Conservation (phyloP, 192 early-diverging fungal genomes). For the Coemansia sp. region DNA sequence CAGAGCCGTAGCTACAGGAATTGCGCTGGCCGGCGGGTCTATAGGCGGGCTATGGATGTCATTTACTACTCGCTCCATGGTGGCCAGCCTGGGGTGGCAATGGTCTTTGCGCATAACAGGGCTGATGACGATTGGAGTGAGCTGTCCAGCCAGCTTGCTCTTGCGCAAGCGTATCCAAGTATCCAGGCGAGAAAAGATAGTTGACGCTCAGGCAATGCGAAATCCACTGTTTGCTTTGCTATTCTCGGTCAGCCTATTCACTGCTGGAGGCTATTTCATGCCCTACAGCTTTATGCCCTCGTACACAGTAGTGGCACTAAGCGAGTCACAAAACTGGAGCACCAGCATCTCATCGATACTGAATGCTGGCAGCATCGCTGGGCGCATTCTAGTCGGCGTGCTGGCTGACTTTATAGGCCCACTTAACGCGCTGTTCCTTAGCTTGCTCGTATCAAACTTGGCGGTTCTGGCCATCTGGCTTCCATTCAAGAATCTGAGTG, state of each 20-base stretch:
- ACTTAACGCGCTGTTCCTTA: conserved; percentile 15
- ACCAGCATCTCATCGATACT: conserved; percentile 37
- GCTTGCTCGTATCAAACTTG: conserved; percentile 4
- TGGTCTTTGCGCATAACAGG: conserved; percentile 74
- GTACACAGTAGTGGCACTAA: conserved; percentile 11
- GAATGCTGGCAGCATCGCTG: conserved; percentile 23
- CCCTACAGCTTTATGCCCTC: conserved; percentile 38
- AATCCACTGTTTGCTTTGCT: conserved; percentile 26
- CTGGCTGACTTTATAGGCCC: conserved; percentile 22
- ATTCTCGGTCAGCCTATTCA: conserved; percentile 18
- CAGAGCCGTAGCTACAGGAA: conserved; percentile 68
- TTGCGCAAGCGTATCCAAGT: conserved; percentile 28
- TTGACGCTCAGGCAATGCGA: conserved; percentile 12
- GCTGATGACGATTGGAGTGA: conserved; percentile 38
- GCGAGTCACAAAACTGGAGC: conserved; percentile 10
- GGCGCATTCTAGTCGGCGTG: conserved; percentile 21
- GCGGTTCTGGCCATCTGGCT: conserved; percentile 33
- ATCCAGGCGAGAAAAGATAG: conserved; percentile 15
- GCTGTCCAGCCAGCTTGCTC: conserved; percentile 4
- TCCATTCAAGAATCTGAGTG: conserved; percentile 15
- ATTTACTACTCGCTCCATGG: conserved; percentile 56
- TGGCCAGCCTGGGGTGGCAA: conserved; percentile 55
- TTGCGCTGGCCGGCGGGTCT: conserved; percentile 67
- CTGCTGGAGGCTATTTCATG: conserved; percentile 17
- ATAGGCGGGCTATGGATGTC: conserved; percentile 69